Evolutionary conservation across 148 eudicot genomes (phyloP), one percentile per base, ranked within the genome.

Genomic region (Nyssa sinensis): DNA sequence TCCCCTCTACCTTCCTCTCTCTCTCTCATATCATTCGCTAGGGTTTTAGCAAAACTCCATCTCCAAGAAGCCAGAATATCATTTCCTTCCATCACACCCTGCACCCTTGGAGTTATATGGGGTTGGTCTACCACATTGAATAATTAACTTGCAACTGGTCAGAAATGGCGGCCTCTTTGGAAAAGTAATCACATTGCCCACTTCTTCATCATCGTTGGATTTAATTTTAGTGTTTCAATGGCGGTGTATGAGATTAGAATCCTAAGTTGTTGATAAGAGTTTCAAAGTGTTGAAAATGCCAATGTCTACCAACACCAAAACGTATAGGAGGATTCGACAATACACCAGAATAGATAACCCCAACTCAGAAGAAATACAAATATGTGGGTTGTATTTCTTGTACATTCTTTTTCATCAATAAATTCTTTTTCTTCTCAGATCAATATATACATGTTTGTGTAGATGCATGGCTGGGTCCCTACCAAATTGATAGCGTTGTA

Each of bases 181-280:
- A 59, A 29, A 29, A 62, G 67, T 39, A 61, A 44, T 72, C 75
- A 61, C 67, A 62, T 41, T 62, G 28, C 32, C n/a, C 31, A 7
- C 59, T 27, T 14, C 53, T 72, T 21, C 37, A 32, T 58, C 30
- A 14, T 12, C 27, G 10, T 28, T 29, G 23, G 24, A 9, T 31
- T 53, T 23, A n/a, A n/a, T 12, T 55, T n/a, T 23, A 24, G 59
- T 55, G 6, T n/a, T n/a, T 17, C 59, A 19, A 21, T 7, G 59
- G 6, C 3, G 24, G 24, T 55, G 24, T 21, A 57, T 37, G 35
- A 58, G n/a, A 59, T 68, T 29, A 59, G 78, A 67, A 75, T 75
- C 78, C 72, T 66, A 75, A 23, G 78, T 67, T 67, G 59, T 35
- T 67, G 78, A 75, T 75, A n/a, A 67, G 55, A 58, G 29, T 57